These are phyloP conservation scores for Myrica gale DNA, from an alignment of 306 rosid genomes.

Conservation along the genomic window DNA sequence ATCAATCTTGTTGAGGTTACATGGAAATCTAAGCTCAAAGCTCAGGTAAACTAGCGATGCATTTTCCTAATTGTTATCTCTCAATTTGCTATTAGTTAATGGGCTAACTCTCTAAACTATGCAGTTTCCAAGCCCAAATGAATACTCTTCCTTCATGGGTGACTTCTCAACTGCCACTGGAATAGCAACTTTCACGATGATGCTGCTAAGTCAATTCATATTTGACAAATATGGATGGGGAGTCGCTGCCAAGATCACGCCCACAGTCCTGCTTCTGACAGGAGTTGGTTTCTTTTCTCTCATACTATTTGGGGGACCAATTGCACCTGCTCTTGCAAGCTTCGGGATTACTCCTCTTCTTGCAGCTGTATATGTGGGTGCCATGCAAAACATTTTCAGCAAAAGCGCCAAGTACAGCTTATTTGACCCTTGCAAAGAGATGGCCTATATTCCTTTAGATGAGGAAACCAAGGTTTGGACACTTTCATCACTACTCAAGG, in stretches of 20 bases:
- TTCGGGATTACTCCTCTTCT: slow-evolving; percentile 94
- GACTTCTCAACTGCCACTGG: slow-evolving; percentile 98
- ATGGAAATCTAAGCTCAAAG: slow-evolving; percentile 98
- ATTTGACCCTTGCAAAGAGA: slow-evolving; percentile 98
- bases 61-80: slow-evolving; percentile 20
- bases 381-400: slow-evolving; percentile 99
- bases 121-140: slow-evolving; percentile 98
- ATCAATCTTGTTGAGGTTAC: slow-evolving; percentile 96
- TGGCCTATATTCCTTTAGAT: slow-evolving; percentile 98
- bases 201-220: slow-evolving; percentile 84
- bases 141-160: slow-evolving; percentile 91
- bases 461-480: slow-evolving; percentile 88
- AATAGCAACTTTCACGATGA: slow-evolving; percentile 87
- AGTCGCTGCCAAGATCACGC: slow-evolving; percentile 88
- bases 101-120: slow-evolving; percentile 9
- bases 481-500: slow-evolving; percentile 13
- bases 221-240: slow-evolving; percentile 95
- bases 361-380: slow-evolving; percentile 98
- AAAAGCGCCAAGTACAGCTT: slow-evolving; percentile 98
- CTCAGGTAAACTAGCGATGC: slow-evolving; percentile 58
- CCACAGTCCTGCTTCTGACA: slow-evolving; percentile 79
- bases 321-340: slow-evolving; percentile 61
- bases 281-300: slow-evolving; percentile 93
- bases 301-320: slow-evolving; percentile 68
- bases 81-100: not conserved